Base-by-base conservation (phyloP, 2,329 filamentous ascomycete species). In the Pseudocercospora eumusae region DNA sequence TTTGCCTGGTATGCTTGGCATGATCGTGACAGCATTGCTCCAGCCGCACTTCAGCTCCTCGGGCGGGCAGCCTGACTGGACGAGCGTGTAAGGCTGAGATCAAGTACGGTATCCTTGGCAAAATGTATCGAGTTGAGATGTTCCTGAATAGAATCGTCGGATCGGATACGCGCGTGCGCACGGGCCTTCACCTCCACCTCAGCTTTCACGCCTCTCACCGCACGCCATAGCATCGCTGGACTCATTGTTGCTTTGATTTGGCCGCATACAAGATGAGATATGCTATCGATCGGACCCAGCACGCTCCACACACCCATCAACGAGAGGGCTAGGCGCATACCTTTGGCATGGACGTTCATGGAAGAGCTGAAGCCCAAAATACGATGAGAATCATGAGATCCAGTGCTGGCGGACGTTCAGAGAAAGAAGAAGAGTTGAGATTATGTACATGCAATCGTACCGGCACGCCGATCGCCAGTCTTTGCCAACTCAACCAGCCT, bases 1-100 rank as follows among this genome's bases (percentile, higher is more conserved):
- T 23, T 58, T 59, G 0, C 56, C 60, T 20, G 62, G 44, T 2
- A 67, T 7, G 44, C 67, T 69, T 3, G 72, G 73, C 72, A 74
- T 74, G 40, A 15, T 57, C 20, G 18, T 18, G 11, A 13, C 15
- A 40, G 36, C 36, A 40, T 40, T 40, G 36, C 36, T 40, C 15
- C 15, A 4, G 13, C 33, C 6, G 15, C 36, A 18, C 36, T 40
- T 40, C 4, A 18, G 15, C 15, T 40, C 15, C 36, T 40, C 36
- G 15, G n/a, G n/a, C n/a, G n/a, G n/a, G 2, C 36, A 40, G 36
- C 36, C 36, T 40, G 36, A 40, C 18, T 3, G 8, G 18, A 40
- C 4, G 15, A 18, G 36, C 36, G 36, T 18, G 36, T 40, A 15
- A 40, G 36, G 36, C 36, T 40, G 36, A 8, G 36, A 40, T 18